These are phyloP conservation scores for Oryza coarctata DNA, from an alignment of 176 grass and related monocot genomes.

Conservation along the genomic window DNA sequence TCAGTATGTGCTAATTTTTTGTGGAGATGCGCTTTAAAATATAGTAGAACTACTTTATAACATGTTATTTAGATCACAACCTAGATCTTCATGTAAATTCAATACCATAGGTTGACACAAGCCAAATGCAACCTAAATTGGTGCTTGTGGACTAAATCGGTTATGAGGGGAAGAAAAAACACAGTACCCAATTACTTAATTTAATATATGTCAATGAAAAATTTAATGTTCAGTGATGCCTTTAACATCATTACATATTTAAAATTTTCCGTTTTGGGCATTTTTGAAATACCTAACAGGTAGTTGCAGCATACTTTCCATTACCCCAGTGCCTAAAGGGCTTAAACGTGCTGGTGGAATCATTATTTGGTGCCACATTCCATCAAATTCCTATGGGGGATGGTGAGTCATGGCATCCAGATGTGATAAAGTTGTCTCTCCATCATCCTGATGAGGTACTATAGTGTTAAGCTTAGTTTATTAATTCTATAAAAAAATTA, in stretches of 20 bases:
- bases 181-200: background rate
- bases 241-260: constrained; percentile 1
- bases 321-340: constrained; percentile 75
- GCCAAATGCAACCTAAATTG: background rate
- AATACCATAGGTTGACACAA: constrained; percentile 10
- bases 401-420: constrained; percentile 89
- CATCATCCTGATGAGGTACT: constrained; percentile 88
- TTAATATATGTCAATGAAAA: background rate
- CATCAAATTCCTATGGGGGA: constrained; percentile 59
- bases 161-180: background rate
- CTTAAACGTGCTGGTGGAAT: constrained; percentile 81
- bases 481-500: constrained; percentile 9
- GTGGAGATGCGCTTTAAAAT: constrained; percentile 2
- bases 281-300: constrained; percentile 43
- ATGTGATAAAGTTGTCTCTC: constrained; percentile 93
- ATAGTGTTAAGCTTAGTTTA: constrained; percentile 2
- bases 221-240: background rate
- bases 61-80: background rate
- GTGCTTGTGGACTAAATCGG: background rate
- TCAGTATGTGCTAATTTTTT: constrained; percentile 50
- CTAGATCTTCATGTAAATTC: constrained; percentile 8
- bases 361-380: constrained; percentile 93
- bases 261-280: background rate
- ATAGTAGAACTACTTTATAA: constrained; percentile 18
- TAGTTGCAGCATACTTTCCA: constrained; percentile 77